Evolutionary conservation across 495 filamentous ascomycete species (phyloP).

Genomic region (Hapsidospora chrysogenum): DNA sequence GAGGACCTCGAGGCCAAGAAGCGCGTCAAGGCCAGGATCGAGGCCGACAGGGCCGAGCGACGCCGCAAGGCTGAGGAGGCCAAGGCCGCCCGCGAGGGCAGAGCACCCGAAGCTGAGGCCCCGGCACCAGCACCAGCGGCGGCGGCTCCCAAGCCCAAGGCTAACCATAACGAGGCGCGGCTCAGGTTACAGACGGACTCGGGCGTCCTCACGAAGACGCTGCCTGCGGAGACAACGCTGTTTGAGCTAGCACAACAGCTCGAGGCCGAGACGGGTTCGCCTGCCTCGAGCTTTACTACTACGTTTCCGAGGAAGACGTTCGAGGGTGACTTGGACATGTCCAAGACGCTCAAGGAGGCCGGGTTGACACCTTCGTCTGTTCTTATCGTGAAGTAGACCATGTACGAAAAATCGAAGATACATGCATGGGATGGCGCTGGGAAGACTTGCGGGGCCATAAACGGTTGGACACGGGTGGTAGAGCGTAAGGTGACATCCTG

Average conservation of each 20-base stretch:
- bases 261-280: constrained; percentile 34
- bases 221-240: constrained; percentile 72
- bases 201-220: constrained; percentile 66
- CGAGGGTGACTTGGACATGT: constrained; percentile 58
- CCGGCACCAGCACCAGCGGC: constrained; percentile 15
- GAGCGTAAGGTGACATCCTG: no score
- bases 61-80: constrained; percentile 66
- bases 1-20: constrained; percentile 78
- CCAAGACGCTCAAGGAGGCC: constrained; percentile 81
- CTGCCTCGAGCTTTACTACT: constrained; percentile 59
- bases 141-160: constrained; percentile 17
- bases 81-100: constrained; percentile 68
- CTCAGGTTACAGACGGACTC: constrained; percentile 61
- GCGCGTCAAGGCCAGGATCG: constrained; percentile 79
- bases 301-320: constrained; percentile 82
- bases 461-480: no score
- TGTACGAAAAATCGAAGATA: no score
- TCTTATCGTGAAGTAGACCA: constrained; percentile 48
- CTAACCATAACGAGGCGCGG: constrained; percentile 57
- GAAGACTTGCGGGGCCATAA: not conserved
- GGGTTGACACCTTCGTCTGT: constrained; percentile 79
- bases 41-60: constrained; percentile 75
- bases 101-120: constrained; percentile 31
- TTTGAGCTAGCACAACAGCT: constrained; percentile 80
- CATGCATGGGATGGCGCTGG: not conserved